Evolutionary conservation across 2,329 filamentous ascomycete genomes (phyloP).

Genomic region (Fusarium miscanthi): DNA sequence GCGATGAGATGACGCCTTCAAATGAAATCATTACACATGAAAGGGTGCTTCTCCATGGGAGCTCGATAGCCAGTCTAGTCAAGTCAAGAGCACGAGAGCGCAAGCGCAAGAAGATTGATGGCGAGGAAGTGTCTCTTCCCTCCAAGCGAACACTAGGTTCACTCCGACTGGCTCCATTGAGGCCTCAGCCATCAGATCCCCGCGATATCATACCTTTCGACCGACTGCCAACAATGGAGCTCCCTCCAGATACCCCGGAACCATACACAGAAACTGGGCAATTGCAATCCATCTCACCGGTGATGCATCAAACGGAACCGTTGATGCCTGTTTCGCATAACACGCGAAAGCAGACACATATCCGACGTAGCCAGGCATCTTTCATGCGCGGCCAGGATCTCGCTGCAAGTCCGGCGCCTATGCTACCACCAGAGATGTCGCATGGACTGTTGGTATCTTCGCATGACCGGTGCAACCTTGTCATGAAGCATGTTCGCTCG

Average conservation of each 20-base stretch:
- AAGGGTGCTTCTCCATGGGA: slow-evolving; percentile 26
- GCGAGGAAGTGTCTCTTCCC: slow-evolving; percentile 49
- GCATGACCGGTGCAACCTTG: slow-evolving; percentile 11
- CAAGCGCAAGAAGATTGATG: slow-evolving; percentile 60
- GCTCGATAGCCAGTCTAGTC: slow-evolving; percentile 63
- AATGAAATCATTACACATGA: slow-evolving; percentile 11
- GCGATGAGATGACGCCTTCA: neutral
- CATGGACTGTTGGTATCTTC: slow-evolving; percentile 23
- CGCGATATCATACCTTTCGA: slow-evolving; percentile 25
- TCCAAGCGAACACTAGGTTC: slow-evolving; percentile 26
- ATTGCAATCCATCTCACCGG: slow-evolving; percentile 30
- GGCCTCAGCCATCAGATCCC: slow-evolving; percentile 36
- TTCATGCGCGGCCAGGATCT: slow-evolving; percentile 36
- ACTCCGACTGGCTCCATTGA: slow-evolving; percentile 47
- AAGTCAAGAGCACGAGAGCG: slow-evolving; percentile 60
- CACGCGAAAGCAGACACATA: slow-evolving; percentile 34
- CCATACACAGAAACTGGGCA: slow-evolving; percentile 35
- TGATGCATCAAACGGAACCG: slow-evolving; percentile 27
- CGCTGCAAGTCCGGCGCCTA: slow-evolving; percentile 39
- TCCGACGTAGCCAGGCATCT: neutral
- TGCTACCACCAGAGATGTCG: slow-evolving; percentile 34
- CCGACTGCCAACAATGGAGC: slow-evolving; percentile 39
- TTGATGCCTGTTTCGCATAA: slow-evolving; percentile 49
- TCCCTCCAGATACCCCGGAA: slow-evolving; percentile 8
- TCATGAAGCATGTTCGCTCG: slow-evolving; percentile 25